Conservation (phyloP, 805 yeast species). For the Jamesozyma hellenica region DNA sequence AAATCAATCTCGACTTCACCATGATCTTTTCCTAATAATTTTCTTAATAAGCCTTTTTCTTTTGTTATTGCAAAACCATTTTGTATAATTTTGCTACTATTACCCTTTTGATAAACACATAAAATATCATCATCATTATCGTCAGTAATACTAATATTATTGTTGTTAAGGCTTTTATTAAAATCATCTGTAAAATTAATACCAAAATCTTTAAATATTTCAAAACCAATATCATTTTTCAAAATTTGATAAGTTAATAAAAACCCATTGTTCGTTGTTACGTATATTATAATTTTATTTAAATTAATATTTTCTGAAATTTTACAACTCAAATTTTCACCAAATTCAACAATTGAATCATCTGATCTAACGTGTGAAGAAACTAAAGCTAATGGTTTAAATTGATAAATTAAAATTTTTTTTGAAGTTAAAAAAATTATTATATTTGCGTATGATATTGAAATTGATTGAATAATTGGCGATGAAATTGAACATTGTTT, state of each 20-base stretch:
- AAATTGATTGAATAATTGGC: slow-evolving; percentile 17
- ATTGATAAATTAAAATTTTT: slow-evolving; percentile 24
- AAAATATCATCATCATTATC: slow-evolving; percentile 24
- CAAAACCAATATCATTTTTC: slow-evolving; percentile 14
- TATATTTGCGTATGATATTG: slow-evolving; percentile 21
- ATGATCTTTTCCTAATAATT: slow-evolving; percentile 11
- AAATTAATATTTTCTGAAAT: too few relatives aligned
- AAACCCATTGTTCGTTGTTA: slow-evolving; percentile 22
- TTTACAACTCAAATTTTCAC: too few relatives aligned
- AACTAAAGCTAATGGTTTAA: slow-evolving; percentile 27
- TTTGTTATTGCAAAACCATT: slow-evolving; percentile 27
- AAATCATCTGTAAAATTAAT: slow-evolving; percentile 16
- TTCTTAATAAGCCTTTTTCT: slow-evolving; percentile 23
- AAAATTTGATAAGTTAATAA: slow-evolving; percentile 24
- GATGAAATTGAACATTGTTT: slow-evolving; percentile 16
- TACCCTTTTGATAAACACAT: slow-evolving; percentile 25
- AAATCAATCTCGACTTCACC: slow-evolving; percentile 21
- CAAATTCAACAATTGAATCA: slow-evolving; percentile 24
- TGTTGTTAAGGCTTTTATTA: slow-evolving; percentile 8
- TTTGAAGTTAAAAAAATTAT: slow-evolving; percentile 21
- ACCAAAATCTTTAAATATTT: slow-evolving; percentile 25
- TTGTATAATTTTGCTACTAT: slow-evolving; percentile 25
- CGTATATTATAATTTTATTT: slow-evolving; percentile 22
- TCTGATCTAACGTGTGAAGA: slow-evolving; percentile 24
- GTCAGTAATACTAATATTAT: slow-evolving; percentile 14